Conservation (phyloP, 768 basidiomycete genomes). For the Trametes maxima region DNA sequence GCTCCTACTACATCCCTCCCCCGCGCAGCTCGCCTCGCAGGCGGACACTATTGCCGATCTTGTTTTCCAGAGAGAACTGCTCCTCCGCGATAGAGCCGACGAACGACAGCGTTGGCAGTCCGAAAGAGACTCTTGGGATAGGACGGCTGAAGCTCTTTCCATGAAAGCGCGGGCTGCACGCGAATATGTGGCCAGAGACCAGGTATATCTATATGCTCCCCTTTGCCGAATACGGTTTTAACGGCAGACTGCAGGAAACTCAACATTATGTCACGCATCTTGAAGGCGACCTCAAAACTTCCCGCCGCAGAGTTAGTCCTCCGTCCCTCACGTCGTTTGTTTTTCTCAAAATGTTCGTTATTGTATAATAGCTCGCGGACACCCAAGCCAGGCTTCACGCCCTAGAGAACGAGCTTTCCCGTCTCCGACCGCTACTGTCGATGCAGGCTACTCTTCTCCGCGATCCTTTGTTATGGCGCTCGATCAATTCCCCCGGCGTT, state of each 20-base stretch:
- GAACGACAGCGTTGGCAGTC: constrained; percentile 62
- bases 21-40: constrained; percentile 54
- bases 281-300: constrained; percentile 61
- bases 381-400: constrained; percentile 52
- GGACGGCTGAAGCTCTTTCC: constrained; percentile 69
- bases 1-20: constrained; percentile 25
- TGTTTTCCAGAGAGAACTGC: constrained; percentile 57
- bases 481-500: background rate
- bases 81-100: constrained; percentile 54
- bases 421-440: constrained; percentile 67
- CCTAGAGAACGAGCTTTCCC: constrained; percentile 65
- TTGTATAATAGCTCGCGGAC: constrained; percentile 53
- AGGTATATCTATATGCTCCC: constrained; percentile 1
- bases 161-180: constrained; percentile 46
- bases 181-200: constrained; percentile 18
- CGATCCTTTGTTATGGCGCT: constrained; percentile 14
- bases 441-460: constrained; percentile 52
- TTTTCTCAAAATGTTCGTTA: background rate
- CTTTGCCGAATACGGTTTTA: background rate
- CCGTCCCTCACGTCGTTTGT: background rate
- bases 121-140: constrained; percentile 65
- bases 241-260: constrained; percentile 46
- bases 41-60: constrained; percentile 63
- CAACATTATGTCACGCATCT: constrained; percentile 52
- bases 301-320: constrained; percentile 59